A percentile compares a stretch with the other conserved stretches of the same genome.
Evolutionary conservation across 2,329 filamentous ascomycete species (phyloP).

Genomic region (Emericellopsis cladophorae): DNA sequence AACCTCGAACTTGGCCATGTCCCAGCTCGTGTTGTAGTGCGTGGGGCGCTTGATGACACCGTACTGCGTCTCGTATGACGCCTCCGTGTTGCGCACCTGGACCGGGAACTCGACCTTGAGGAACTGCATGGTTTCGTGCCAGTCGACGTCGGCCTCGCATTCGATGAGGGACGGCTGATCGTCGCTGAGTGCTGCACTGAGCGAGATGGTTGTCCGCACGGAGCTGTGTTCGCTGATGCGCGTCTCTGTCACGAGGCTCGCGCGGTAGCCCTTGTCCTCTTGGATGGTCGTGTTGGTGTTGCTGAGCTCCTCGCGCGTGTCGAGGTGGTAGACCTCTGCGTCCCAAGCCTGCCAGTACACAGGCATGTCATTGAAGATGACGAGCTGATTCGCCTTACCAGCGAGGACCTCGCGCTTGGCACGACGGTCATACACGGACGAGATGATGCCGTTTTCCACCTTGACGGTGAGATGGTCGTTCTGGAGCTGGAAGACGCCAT

Average conservation of each 20-base stretch:
- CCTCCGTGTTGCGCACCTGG: constrained; percentile 79
- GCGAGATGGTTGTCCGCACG: constrained; percentile 73
- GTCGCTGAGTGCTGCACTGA: constrained; percentile 51
- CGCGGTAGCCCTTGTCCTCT: constrained; percentile 60
- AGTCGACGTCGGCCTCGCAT: constrained; percentile 79
- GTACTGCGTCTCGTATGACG: constrained; percentile 90
- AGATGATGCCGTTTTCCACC: constrained; percentile 65
- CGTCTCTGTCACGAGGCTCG: constrained; percentile 71
- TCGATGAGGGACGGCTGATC: constrained; percentile 55
- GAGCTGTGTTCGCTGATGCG: constrained; percentile 80
- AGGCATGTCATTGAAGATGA: constrained; percentile 94
- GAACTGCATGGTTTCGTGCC: constrained; percentile 95
- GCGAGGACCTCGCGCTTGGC: constrained; percentile 68
- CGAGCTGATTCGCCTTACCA: constrained; percentile 76
- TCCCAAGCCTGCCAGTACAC: constrained; percentile 98
- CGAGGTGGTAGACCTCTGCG: constrained; percentile 89
- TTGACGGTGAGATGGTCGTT: constrained; percentile 67
- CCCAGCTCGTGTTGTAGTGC: constrained; percentile 95
- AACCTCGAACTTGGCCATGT: constrained; percentile 96
- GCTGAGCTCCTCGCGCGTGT: constrained; percentile 66
- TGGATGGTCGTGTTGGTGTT: constrained; percentile 57
- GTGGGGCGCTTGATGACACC: constrained; percentile 82
- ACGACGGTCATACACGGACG: constrained; percentile 66
- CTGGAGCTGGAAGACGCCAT: constrained; percentile 62
- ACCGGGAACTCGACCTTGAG: constrained; percentile 98